A percentile compares a stretch with the other conserved stretches of the same genome.
These are phyloP conservation scores for Cladochytrium tenue DNA, from an alignment of 371 early-diverging fungal species.

Conservation along the genomic window DNA sequence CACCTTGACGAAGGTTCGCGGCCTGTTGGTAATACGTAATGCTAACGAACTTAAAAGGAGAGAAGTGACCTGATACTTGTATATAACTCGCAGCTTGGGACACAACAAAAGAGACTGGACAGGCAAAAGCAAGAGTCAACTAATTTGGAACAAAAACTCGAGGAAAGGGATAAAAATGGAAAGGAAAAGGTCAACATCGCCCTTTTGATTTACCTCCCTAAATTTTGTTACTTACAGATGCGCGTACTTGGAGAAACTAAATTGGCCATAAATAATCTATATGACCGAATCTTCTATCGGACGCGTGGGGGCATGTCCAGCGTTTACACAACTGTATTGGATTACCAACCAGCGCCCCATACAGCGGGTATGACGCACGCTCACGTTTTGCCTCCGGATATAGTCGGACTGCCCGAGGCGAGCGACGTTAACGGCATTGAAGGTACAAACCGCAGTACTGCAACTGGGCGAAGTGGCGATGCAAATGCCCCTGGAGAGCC, in stretches of 20 bases:
- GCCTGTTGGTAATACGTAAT: too few relatives aligned
- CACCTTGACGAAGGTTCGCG: constrained; percentile 47
- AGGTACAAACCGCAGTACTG: too few relatives aligned
- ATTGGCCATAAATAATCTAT: constrained; percentile 58
- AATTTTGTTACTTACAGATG: constrained; percentile 27
- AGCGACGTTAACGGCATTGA: too few relatives aligned
- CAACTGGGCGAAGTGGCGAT: too few relatives aligned
- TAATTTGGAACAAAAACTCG: constrained; percentile 43
- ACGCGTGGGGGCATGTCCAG: background rate
- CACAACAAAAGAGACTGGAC: constrained; percentile 54
- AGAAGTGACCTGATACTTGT: constrained; percentile 58
- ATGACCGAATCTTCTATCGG: constrained; percentile 38
- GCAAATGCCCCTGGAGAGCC: too few relatives aligned
- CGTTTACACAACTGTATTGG: background rate
- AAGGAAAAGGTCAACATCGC: constrained; percentile 45
- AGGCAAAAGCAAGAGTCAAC: constrained; percentile 48
- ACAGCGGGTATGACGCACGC: too few relatives aligned
- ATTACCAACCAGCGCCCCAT: too few relatives aligned
- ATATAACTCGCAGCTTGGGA: constrained; percentile 53
- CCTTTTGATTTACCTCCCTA: background rate
- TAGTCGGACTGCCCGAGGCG: too few relatives aligned
- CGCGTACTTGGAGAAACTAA: constrained; percentile 54
- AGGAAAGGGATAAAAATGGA: constrained; percentile 49
- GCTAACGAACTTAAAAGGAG: constrained; percentile 28
- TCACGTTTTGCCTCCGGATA: too few relatives aligned